A percentile compares a stretch with the other conserved stretches of the same genome.
These are phyloP conservation scores for Sarocladiaceae sp. DNA, from an alignment of 2,329 filamentous ascomycete species.

Conservation along the genomic window DNA sequence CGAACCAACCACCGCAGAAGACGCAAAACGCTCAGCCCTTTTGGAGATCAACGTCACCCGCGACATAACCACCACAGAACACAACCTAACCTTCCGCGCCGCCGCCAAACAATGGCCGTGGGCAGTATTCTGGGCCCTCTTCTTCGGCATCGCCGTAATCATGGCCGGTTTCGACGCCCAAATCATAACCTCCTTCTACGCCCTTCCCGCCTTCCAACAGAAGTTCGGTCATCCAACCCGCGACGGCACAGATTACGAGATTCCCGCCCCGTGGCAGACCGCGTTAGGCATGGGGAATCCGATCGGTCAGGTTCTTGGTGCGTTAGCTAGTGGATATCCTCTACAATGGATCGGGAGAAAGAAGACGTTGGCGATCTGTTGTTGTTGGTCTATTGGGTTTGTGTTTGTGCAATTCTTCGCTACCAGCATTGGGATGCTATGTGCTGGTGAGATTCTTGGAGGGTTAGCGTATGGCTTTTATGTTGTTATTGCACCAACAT, in stretches of 20 bases:
- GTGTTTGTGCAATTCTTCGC: slow-evolving; percentile 61
- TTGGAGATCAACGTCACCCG: slow-evolving; percentile 6
- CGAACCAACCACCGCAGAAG: background rate
- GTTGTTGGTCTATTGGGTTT: slow-evolving; percentile 40
- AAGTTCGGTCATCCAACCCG: slow-evolving; percentile 49
- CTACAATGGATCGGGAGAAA: slow-evolving; percentile 37
- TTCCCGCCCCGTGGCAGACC: slow-evolving; percentile 43
- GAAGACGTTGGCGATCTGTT: slow-evolving; percentile 37
- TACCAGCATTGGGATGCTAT: slow-evolving; percentile 44
- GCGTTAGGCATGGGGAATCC: slow-evolving; percentile 37
- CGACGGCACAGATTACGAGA: slow-evolving; percentile 31
- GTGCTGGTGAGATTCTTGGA: slow-evolving; percentile 55
- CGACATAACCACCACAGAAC: slow-evolving; percentile 21
- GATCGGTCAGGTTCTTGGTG: slow-evolving; percentile 41
- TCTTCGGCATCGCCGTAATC: slow-evolving; percentile 53
- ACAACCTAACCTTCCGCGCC: slow-evolving; percentile 31
- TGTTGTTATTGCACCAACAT: slow-evolving; percentile 51
- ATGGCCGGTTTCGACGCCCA: slow-evolving; percentile 61
- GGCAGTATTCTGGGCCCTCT: slow-evolving; percentile 48
- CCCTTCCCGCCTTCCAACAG: slow-evolving; percentile 49
- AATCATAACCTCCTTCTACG: slow-evolving; percentile 56
- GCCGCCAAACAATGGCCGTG: slow-evolving; percentile 37
- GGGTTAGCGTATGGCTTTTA: slow-evolving; percentile 57
- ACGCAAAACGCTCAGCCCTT: background rate
- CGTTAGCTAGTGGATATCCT: slow-evolving; percentile 22